Base-by-base conservation (phyloP, 73 alveolate genomes). In the Stentor roeselii region DNA sequence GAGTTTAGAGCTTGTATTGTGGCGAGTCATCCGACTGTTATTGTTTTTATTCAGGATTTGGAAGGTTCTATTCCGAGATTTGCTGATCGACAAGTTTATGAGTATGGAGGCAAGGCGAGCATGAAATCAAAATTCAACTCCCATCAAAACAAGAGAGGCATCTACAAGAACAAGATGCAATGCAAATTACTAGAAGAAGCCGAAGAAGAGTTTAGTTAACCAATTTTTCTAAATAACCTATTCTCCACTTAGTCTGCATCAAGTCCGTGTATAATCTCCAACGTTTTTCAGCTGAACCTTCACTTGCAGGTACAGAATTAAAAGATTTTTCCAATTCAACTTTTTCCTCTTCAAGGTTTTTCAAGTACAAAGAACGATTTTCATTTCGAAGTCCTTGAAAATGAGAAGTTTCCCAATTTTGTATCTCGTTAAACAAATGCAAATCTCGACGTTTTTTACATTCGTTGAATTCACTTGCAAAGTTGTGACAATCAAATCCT, bases 211-310 rank as follows among this genome's bases (percentile, higher is more conserved):
- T 50, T 50, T 50, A 50, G 21, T 6, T 50, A 67, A 67, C 27
- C n/a, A 67, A 21, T 39, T 34, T 32, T 76, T 76, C 38, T 39
- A 35, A 27, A 35, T 76, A 76, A 1, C 39, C 59, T 36, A 76
- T 76, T 38, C 84, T 76, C 84, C 84, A 76, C 39, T 76, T n/a
- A 0, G 84, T 76, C 84, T 76, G 74, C 84, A 76, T 1, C n/a
- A 76, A 36, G 39, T 76, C 84, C 27, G 84, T 32, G 2, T 76
- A 36, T 15, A 76, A 21, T 2, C 84, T 76, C 75, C 60, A 76
- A 1, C 74, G 32, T 35, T 76, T 76, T 14, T 41, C 59, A 27
- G 80, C 80, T 21, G n/a, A 27, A 14, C 0, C 0, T 14, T 76
- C 84, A 36, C 2, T 1, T n/a, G 84, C 75, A 0, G 60, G 74